A percentile compares a stretch with the other conserved stretches of the same genome.
Evolutionary conservation across 371 early-diverging fungal genomes (phyloP).

Genomic region (Conidiobolus incongruus): DNA sequence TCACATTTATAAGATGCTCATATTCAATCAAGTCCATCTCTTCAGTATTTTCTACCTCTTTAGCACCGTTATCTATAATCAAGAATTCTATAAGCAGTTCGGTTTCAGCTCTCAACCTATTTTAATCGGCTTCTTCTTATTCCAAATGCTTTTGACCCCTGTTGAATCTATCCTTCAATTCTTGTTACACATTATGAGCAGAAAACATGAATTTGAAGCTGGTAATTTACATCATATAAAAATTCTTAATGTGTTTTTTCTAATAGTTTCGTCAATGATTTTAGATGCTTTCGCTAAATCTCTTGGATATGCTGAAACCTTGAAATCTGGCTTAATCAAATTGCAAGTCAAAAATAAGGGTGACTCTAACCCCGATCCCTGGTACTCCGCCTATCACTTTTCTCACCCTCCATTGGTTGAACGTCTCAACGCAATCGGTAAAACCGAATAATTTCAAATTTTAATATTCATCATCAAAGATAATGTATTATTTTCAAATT

Average conservation of each 20-base stretch:
- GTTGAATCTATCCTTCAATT: conserved; percentile 55
- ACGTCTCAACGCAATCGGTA: conserved; percentile 49
- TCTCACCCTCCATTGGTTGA: conserved; percentile 90
- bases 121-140: conserved; percentile 71
- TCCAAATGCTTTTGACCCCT: conserved; percentile 57
- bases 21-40: conserved; percentile 47
- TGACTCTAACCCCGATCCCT: conserved; percentile 68
- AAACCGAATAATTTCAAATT: conserved; percentile 9
- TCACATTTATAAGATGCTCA: conserved; percentile 60
- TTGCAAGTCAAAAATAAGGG: conserved; percentile 76
- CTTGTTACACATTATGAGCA: conserved; percentile 53
- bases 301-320: conserved; percentile 55
- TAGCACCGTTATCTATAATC: conserved; percentile 40
- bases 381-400: conserved; percentile 83
- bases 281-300: conserved; percentile 73
- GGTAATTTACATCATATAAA: conserved; percentile 11
- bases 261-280: too few species aligned
- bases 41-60: conserved; percentile 72
- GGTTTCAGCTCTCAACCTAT: conserved; percentile 55
- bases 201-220: conserved; percentile 87
- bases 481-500: neutral
- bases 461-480: too few species aligned
- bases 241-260: too few species aligned
- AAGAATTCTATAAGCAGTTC: conserved; percentile 55
- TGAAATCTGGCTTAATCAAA: conserved; percentile 72